Percentiles rank a stretch among this genome's conserved stretches.
Conservation (phyloP, 2,329 filamentous ascomycete species). For the Cordyceps javanica region DNA sequence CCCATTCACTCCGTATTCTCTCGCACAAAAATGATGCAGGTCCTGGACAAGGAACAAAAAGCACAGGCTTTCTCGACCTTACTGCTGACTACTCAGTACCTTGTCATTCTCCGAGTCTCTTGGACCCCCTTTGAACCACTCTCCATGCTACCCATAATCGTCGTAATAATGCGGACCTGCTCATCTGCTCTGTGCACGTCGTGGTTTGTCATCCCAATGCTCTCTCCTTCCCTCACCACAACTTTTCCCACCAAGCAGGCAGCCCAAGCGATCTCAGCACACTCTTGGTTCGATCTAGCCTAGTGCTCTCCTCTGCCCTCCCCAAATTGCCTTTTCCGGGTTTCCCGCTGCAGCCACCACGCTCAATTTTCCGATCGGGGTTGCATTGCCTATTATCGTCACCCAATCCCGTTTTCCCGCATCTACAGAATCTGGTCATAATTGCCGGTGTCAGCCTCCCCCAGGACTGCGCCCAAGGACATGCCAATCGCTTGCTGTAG, state of each 20-base stretch:
- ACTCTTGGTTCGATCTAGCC: not conserved
- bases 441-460: conserved; percentile 9
- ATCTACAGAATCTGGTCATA: conserved; percentile 1
- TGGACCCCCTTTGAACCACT: conserved; percentile 1
- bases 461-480: not conserved
- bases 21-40: not conserved
- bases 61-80: not conserved
- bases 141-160: conserved; percentile 9
- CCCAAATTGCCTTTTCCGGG: conserved; percentile 5
- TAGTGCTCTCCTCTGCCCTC: not conserved
- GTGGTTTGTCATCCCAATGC: not conserved
- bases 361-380: not conserved
- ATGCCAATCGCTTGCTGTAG: not conserved
- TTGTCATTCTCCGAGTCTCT: not conserved
- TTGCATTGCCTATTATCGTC: conserved; percentile 1
- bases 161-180: conserved; percentile 5
- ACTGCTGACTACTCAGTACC: conserved; percentile 2
- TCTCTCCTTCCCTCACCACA: not conserved
- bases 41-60: not conserved
- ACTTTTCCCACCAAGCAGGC: not conserved
- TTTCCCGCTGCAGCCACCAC: conserved; percentile 1
- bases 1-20: not conserved
- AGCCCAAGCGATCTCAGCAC: not conserved
- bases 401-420: conserved; percentile 4
- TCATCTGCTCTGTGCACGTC: conserved; percentile 8